phyloP scores from a whole-genome alignment of 441 rosid species.

The Syzygium malaccense region DNA sequence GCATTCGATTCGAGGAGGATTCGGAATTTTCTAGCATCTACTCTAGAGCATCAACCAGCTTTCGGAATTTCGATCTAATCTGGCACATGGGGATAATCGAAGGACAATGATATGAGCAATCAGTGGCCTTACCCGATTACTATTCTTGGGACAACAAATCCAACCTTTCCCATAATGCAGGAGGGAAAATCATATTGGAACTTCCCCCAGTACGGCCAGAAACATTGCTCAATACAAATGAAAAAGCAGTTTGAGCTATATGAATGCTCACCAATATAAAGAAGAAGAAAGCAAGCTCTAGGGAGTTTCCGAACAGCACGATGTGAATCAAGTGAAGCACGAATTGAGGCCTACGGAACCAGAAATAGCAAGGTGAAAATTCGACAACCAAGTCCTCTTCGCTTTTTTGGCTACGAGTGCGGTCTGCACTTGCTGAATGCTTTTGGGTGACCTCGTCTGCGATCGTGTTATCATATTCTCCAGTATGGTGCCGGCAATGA shows the following conservation, averaged over 20 bases:
- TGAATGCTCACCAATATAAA: conserved; percentile 49
- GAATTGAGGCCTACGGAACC: conserved; percentile 50
- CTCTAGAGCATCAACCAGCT: not conserved
- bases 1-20: not conserved
- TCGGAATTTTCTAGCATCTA: not conserved
- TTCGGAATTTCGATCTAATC: not conserved
- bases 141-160: not conserved
- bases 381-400: conserved; percentile 44
- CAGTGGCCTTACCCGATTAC: not conserved
- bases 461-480: not conserved
- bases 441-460: not conserved
- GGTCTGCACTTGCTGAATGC: too few species aligned
- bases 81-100: too few species aligned
- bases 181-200: not conserved
- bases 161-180: not conserved
- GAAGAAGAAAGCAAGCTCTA: conserved; percentile 66
- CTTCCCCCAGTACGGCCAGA: not conserved
- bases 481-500: not conserved
- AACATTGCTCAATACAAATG: not conserved
- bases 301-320: conserved; percentile 73
- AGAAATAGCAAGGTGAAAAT: conserved; percentile 65
- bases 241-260: rapidly evolving
- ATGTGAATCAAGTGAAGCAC: conserved; percentile 60
- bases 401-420: too few species aligned
- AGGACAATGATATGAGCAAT: too few species aligned